These are phyloP conservation scores for Ganoderma boninense DNA, from an alignment of 1,284 basidiomycete genomes.

Conservation along the genomic window DNA sequence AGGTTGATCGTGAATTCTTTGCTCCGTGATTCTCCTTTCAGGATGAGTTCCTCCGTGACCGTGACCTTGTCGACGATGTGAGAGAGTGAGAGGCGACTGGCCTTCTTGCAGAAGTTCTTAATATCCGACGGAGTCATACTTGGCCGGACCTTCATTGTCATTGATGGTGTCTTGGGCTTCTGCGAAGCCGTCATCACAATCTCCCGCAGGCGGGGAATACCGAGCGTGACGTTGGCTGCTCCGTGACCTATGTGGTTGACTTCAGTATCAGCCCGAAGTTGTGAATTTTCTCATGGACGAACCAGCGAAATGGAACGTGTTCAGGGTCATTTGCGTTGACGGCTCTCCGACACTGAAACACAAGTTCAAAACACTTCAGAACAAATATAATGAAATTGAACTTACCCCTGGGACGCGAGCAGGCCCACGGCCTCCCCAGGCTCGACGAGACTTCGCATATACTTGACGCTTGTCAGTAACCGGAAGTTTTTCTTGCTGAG, in stretches of 20 bases:
- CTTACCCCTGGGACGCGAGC: constrained; percentile 96
- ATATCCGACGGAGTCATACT: constrained; percentile 66
- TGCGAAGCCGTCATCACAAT: constrained; percentile 99
- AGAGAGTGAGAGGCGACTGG: constrained; percentile 87
- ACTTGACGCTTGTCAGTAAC: constrained; percentile 87
- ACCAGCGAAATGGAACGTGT: constrained; percentile 99
- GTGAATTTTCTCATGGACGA: constrained; percentile 39
- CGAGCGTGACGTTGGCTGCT: constrained; percentile 98
- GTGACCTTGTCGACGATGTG: constrained; percentile 89
- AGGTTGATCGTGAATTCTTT: constrained; percentile 89
- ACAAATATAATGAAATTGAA: constrained; percentile 24
- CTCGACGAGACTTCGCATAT: constrained; percentile 93
- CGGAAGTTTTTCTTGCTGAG: constrained; percentile 75
- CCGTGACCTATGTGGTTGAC: constrained; percentile 78
- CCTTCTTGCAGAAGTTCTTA: constrained; percentile 89
- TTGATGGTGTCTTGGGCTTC: constrained; percentile 98
- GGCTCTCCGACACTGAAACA: constrained; percentile 90
- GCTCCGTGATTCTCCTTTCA: constrained; percentile 74
- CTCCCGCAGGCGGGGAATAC: constrained; percentile 98
- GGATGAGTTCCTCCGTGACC: constrained; percentile 83
- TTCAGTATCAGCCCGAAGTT: constrained; percentile 20
- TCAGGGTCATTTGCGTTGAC: constrained; percentile 99
- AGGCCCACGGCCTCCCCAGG: constrained; percentile 98
- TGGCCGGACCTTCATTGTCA: constrained; percentile 83
- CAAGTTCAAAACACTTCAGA: constrained; percentile 19